Conservation (phyloP, 2,329 filamentous ascomycete genomes). For the Trichoderma gracile region DNA sequence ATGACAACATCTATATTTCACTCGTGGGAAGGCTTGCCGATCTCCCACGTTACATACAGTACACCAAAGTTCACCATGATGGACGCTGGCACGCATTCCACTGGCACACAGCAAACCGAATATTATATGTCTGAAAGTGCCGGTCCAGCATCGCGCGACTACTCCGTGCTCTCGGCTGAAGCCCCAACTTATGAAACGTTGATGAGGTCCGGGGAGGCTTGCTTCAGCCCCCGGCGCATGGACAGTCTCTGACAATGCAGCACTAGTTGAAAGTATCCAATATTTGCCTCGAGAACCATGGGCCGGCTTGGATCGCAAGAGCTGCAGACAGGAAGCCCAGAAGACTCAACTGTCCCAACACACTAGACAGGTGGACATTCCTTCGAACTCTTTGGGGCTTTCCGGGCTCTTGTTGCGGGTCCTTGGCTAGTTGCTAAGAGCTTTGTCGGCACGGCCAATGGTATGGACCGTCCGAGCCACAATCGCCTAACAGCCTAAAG, state of each 20-base stretch:
- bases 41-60: background rate
- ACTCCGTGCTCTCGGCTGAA: background rate
- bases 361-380: slow-evolving; percentile 11
- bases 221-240: background rate
- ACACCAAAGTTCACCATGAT: background rate
- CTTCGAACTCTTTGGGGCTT: background rate
- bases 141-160: slow-evolving; percentile 1
- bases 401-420: slow-evolving; percentile 10
- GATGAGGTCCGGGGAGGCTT: background rate
- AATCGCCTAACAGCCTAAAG: slow-evolving; percentile 8
- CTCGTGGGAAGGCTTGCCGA: background rate
- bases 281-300: background rate
- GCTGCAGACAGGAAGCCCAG: slow-evolving; percentile 8
- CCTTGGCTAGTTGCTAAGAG: slow-evolving; percentile 3
- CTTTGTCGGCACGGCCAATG: background rate
- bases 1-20: background rate
- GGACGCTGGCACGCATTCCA: background rate
- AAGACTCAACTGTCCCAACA: background rate
- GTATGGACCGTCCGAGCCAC: background rate
- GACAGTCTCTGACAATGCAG: slow-evolving; percentile 3
- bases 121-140: background rate
- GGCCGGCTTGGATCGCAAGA: background rate
- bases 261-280: slow-evolving; percentile 4
- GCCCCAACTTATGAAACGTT: slow-evolving; percentile 2
- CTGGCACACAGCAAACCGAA: background rate